Evolutionary conservation across 176 grass and related monocot species (phyloP).

Genomic region (Eragrostis nindensis): DNA sequence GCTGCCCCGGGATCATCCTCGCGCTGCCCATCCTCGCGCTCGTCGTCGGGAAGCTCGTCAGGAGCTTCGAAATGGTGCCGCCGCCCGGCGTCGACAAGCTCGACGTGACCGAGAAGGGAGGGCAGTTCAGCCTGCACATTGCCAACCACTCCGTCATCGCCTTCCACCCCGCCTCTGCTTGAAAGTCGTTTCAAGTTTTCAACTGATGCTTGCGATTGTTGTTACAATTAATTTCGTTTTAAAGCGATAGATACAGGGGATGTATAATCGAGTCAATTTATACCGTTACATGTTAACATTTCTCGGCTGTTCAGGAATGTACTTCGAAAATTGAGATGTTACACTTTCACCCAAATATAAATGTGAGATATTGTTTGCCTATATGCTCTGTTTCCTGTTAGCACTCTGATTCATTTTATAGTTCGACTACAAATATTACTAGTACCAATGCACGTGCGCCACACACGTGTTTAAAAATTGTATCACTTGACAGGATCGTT

Average conservation of each 20-base stretch:
- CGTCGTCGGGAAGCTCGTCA: slow-evolving; percentile 64
- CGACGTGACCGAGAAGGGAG: slow-evolving; percentile 53
- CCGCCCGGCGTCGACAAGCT: slow-evolving; percentile 58
- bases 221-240: background rate
- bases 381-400: background rate
- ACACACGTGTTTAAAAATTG: no score
- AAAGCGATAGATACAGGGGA: background rate
- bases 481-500: no score
- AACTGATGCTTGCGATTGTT: no score
- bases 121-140: slow-evolving; percentile 90
- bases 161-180: slow-evolving; percentile 37
- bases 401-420: background rate
- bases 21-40: slow-evolving; percentile 78
- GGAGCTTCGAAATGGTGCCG: slow-evolving; percentile 75
- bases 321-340: background rate
- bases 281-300: background rate
- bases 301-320: background rate
- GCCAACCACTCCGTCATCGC: slow-evolving; percentile 62
- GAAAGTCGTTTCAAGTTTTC: no score
- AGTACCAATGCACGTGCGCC: no score
- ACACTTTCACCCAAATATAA: background rate
- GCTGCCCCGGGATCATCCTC: slow-evolving; percentile 86
- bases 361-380: background rate
- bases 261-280: background rate
- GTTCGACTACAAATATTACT: no score